Evolutionary conservation across 352 stramenopile genomes (phyloP), one percentile per base, ranked within the genome.

Genomic region (Pythium periplocum): DNA sequence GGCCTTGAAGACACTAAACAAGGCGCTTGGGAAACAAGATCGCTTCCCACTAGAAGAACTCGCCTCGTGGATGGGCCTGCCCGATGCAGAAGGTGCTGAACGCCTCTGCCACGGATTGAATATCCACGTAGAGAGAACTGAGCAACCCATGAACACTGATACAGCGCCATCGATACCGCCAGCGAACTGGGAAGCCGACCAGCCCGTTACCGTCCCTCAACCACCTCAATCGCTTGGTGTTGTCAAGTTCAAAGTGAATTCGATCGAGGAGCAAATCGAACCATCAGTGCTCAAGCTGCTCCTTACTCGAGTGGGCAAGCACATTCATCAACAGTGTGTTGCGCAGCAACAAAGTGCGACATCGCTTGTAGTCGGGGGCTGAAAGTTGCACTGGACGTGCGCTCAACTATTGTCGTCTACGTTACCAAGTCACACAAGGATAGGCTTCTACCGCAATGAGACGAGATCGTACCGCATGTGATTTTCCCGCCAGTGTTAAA

Each of bases 11-110:
- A 73, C 73, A 64, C 70, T 90, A 41, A 86, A 82, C 67, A 87
- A 86, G 48, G 63, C 71, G 9, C 78, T 75, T 10, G 67, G 69
- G 42, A 90, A 88, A 37, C 72, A 80, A 12, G 72, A 89, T 41
- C 65, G 67, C 8, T 77, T 90, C 37, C 37, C 53, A 3, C 45
- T 88, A 1, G 54, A 69, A 38, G 61, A 80, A 42, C 40, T 90
- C 6, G 67, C 64, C 2, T 33, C 44, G 12, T 79, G 58, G 62
- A 48, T 84, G 37, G 17, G 26, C 5, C 48, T 84, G 4, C 35
- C 51, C 6, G 40, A 48, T 1, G 30, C 61, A 42, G 49, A 60
- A 9, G 45, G 64, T n/a, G 66, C 64, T 34, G 51, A 59, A 6
- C 40, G 34, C 10, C 43, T 90, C 6, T 87, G 76, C n/a, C 33